Conservation (phyloP, 148 eudicot species). For the Heliamphora exappendiculata region DNA sequence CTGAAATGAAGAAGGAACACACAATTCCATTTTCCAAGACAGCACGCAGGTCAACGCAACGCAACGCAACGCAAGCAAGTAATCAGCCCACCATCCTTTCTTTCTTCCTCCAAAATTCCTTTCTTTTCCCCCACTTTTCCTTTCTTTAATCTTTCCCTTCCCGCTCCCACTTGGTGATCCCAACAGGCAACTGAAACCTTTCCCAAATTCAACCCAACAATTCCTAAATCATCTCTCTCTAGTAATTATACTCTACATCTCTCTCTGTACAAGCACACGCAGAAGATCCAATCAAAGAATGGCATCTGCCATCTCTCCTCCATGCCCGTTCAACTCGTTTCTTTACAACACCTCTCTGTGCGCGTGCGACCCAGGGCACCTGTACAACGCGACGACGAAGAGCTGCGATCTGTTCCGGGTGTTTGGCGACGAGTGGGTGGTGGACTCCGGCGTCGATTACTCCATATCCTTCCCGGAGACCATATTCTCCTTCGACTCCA, state of each 20-base stretch:
- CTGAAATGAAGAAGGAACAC: neutral
- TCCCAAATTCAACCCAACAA: neutral
- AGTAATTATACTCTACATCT: neutral
- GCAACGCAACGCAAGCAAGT: neutral
- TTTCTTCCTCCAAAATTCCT: neutral
- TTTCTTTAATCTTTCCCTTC: neutral
- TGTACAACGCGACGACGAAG: constrained; percentile 39
- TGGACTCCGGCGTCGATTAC: constrained; percentile 60
- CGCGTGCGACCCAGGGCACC: constrained; percentile 66
- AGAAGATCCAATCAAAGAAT: neutral
- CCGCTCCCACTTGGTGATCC: neutral
- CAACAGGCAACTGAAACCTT: neutral
- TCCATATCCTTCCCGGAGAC: constrained; percentile 48
- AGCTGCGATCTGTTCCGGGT: constrained; percentile 39
- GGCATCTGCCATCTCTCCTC: neutral
- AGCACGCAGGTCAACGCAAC: neutral
- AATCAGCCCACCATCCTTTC: neutral
- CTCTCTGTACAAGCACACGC: neutral
- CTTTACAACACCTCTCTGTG: constrained; percentile 55
- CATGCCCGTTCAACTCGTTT: constrained; percentile 46
- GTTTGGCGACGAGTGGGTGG: constrained; percentile 26
- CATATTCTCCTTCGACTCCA: constrained; percentile 57
- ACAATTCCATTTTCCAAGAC: neutral
- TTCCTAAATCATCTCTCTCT: neutral
- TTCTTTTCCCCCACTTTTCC: neutral